These are phyloP conservation scores for Ophiostoma sp. DNA, from an alignment of 2,329 filamentous ascomycete genomes.

Conservation along the genomic window DNA sequence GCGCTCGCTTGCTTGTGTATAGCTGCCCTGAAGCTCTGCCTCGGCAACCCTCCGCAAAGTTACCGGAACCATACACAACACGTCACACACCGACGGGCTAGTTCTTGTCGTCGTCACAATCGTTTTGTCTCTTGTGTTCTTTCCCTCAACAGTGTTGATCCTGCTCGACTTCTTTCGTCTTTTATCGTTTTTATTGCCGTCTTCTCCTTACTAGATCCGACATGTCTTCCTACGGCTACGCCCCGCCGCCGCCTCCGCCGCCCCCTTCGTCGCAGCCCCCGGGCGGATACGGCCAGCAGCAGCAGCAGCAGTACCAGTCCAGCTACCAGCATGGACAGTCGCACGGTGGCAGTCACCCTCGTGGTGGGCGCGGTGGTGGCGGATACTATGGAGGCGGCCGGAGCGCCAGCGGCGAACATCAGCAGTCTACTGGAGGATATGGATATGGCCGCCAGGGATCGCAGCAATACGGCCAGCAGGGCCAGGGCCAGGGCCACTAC, in stretches of 20 bases:
- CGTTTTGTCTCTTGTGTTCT: background rate
- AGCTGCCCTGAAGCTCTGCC: background rate
- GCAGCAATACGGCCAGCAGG: conserved; percentile 23
- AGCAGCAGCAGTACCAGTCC: conserved; percentile 28
- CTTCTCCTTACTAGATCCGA: background rate
- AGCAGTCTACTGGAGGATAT: conserved; percentile 36
- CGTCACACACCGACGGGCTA: background rate
- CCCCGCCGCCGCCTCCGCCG: conserved; percentile 49
- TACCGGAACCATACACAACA: conserved; percentile 10
- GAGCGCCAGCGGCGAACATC: conserved; percentile 41
- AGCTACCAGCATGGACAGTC: conserved; percentile 33
- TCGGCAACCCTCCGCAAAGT: conserved; percentile 10
- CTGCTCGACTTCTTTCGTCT: background rate
- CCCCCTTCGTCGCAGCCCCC: conserved; percentile 40
- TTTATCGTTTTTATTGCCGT: background rate
- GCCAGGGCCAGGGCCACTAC: conserved; percentile 29
- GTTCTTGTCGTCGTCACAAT: conserved; percentile 7
- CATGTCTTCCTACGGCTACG: conserved; percentile 53
- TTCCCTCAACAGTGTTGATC: conserved; percentile 13
- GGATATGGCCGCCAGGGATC: conserved; percentile 39
- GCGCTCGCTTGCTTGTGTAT: background rate
- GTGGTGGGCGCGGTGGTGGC: conserved; percentile 39
- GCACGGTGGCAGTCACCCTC: conserved; percentile 25
- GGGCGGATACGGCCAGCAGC: conserved; percentile 38
- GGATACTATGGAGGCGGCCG: conserved; percentile 38